A percentile compares a stretch with the other conserved stretches of the same genome.
Evolutionary conservation across 2,329 filamentous ascomycete genomes (phyloP).

Genomic region (Rhynchosporium agropyri): DNA sequence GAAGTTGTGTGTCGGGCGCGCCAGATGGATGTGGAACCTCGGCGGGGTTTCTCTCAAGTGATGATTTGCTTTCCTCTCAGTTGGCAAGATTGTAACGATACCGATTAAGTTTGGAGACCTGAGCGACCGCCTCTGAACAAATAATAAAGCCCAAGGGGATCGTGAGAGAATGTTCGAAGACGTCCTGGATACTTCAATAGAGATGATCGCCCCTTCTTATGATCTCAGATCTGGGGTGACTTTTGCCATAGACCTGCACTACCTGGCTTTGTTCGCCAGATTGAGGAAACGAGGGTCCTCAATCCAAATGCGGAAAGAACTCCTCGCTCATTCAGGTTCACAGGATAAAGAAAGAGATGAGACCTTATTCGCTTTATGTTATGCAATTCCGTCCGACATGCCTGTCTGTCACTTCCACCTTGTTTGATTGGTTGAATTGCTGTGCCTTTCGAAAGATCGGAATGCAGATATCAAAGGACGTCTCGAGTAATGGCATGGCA

Average conservation of each 20-base stretch:
- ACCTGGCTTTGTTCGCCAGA: conserved; percentile 3
- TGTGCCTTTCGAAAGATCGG: too few relatives aligned
- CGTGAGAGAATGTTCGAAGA: background rate
- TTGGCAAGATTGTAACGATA: background rate
- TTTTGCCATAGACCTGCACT: conserved; percentile 5
- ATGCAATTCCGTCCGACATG: conserved; percentile 18
- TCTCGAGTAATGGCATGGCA: too few relatives aligned
- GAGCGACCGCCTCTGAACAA: background rate
- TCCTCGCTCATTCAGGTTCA: conserved; percentile 13
- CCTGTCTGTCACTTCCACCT: conserved; percentile 1
- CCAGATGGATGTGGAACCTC: too few relatives aligned
- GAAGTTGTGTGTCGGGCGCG: too few relatives aligned
- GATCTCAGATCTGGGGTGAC: conserved; percentile 2
- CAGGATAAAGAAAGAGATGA: conserved; percentile 14
- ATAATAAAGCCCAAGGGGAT: background rate
- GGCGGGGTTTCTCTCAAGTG: background rate
- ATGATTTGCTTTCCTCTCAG: background rate
- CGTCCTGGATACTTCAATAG: background rate
- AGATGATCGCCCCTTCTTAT: conserved; percentile 7
- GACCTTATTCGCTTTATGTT: conserved; percentile 17
- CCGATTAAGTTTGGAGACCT: background rate
- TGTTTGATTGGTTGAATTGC: too few relatives aligned
- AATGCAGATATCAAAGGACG: too few relatives aligned
- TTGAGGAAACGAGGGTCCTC: conserved; percentile 8
- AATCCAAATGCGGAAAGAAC: conserved; percentile 19